phyloP scores from a whole-genome alignment of 2,329 filamentous ascomycete species.

The Orbilia quercus region DNA sequence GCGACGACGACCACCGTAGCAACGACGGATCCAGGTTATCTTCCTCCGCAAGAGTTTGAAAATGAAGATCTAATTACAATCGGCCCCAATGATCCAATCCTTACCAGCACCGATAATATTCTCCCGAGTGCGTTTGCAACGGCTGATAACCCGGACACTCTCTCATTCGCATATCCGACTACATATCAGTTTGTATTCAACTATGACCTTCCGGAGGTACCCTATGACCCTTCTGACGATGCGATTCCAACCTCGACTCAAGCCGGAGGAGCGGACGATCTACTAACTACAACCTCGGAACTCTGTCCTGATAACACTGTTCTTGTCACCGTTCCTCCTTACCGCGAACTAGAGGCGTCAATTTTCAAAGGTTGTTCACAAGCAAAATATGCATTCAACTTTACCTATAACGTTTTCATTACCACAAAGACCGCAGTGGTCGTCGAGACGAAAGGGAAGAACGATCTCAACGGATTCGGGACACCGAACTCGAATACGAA shows the following conservation, averaged over 20 bases:
- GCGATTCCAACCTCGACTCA: background rate
- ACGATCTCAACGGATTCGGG: constrained; percentile 1
- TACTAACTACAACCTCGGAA: background rate
- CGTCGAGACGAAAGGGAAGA: constrained; percentile 37
- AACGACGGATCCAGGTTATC: background rate
- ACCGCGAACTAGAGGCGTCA: background rate
- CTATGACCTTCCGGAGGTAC: constrained; percentile 18
- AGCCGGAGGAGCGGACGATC: background rate
- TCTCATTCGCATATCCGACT: background rate
- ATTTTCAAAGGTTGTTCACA: constrained; percentile 20
- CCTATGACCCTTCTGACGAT: constrained; percentile 7
- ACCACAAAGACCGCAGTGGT: constrained; percentile 48
- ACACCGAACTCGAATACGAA: constrained; percentile 5
- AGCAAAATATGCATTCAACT: constrained; percentile 11
- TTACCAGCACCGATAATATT: constrained; percentile 35
- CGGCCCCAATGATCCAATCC: constrained; percentile 32
- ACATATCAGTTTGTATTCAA: constrained; percentile 39
- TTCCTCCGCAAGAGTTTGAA: constrained; percentile 3
- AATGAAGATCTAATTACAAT: constrained; percentile 31
- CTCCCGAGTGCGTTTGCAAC: constrained; percentile 29
- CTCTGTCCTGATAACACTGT: constrained; percentile 35
- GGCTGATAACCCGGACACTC: constrained; percentile 3
- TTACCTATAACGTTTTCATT: constrained; percentile 19
- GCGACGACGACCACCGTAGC: background rate
- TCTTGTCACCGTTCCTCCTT: constrained; percentile 23